Evolutionary conservation across 2,329 filamentous ascomycete genomes (phyloP).

Genomic region (Diaporthe humulicola): DNA sequence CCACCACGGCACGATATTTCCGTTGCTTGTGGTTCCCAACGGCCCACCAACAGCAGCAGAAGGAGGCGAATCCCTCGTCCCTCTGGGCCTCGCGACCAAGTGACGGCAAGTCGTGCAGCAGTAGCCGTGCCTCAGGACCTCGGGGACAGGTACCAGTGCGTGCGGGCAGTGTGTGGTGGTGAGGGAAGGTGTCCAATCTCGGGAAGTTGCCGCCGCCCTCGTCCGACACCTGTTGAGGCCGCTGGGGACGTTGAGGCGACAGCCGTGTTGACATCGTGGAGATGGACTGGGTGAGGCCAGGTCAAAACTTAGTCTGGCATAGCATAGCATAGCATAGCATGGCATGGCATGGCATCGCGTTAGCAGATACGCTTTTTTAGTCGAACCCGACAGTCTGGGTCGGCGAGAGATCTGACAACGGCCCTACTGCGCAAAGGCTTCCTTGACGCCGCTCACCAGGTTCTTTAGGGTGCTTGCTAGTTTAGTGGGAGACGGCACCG

Average conservation of each 20-base stretch:
- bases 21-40: conserved; percentile 17
- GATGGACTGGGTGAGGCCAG: conserved; percentile 16
- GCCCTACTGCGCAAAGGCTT: conserved; percentile 44
- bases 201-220: conserved; percentile 8
- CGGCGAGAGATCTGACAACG: conserved; percentile 55
- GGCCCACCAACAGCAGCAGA: not conserved
- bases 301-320: conserved; percentile 16
- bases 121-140: conserved; percentile 3
- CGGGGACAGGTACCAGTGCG: not conserved
- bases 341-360: conserved; percentile 40
- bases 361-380: conserved; percentile 51
- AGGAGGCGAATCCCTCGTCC: conserved; percentile 22
- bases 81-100: not conserved
- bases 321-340: conserved; percentile 24
- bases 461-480: conserved; percentile 39
- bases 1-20: conserved; percentile 34
- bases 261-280: not conserved
- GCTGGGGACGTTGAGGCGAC: conserved; percentile 11
- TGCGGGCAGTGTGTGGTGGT: not conserved
- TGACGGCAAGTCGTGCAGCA: conserved; percentile 16
- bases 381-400: conserved; percentile 54
- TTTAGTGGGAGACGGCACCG: conserved; percentile 39
- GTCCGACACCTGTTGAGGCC: conserved; percentile 3
- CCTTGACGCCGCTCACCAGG: conserved; percentile 40
- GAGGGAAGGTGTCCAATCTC: not conserved